phyloP scores from a whole-genome alignment of 140 eudicot genomes.

The Ambrosia hybrid region DNA sequence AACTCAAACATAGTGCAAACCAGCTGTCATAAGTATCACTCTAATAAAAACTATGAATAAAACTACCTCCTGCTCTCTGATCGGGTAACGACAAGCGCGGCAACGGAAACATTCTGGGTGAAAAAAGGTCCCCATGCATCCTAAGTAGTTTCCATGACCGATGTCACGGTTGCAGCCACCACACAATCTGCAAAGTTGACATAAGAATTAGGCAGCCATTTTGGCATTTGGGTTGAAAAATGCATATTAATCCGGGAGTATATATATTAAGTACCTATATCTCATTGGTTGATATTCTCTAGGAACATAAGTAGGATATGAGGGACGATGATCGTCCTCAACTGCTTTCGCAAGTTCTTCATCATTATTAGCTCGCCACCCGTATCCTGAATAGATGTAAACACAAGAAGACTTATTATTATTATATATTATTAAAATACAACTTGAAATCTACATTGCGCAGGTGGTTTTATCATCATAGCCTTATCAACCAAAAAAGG shows the following conservation, averaged over 20 bases:
- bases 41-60: background rate
- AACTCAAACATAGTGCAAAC: no score
- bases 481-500: no score
- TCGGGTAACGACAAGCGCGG: slow-evolving; percentile 77
- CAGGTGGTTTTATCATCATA: no score
- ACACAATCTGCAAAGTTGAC: slow-evolving; percentile 56
- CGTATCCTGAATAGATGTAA: slow-evolving; percentile 46
- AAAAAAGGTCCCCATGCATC: slow-evolving; percentile 92
- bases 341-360: slow-evolving; percentile 60
- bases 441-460: no score
- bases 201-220: slow-evolving; percentile 12
- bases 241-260: background rate
- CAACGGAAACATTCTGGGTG: slow-evolving; percentile 91
- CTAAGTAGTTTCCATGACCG: slow-evolving; percentile 81
- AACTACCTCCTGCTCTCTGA: slow-evolving; percentile 87
- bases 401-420: background rate
- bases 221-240: slow-evolving; percentile 6
- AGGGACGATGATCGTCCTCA: slow-evolving; percentile 49
- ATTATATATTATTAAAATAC: background rate
- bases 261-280: slow-evolving; percentile 42
- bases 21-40: no score
- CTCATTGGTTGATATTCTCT: slow-evolving; percentile 50
- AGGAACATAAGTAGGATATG: slow-evolving; percentile 64
- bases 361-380: slow-evolving; percentile 59
- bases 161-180: slow-evolving; percentile 87